Percentiles rank a stretch among this genome's conserved stretches.
Conservation (phyloP, 2,329 filamentous ascomycete genomes). For the Aspergillus thermomutatus region DNA sequence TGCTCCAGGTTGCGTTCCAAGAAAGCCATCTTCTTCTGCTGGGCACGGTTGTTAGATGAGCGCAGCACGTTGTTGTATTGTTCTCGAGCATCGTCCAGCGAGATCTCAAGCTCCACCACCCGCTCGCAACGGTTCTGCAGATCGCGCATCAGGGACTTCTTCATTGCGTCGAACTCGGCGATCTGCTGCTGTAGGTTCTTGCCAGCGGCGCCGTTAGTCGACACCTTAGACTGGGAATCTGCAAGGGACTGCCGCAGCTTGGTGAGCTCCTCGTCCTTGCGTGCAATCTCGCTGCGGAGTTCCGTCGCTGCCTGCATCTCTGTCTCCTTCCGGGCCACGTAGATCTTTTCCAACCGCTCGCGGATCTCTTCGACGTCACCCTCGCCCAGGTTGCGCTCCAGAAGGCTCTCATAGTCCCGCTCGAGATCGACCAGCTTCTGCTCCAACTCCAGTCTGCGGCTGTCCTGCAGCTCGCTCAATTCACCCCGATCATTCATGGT, state of each 20-base stretch:
- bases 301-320: constrained; percentile 72
- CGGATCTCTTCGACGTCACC: constrained; percentile 83
- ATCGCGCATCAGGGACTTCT: constrained; percentile 99
- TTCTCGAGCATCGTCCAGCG: constrained; percentile 92
- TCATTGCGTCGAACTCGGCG: constrained; percentile 98
- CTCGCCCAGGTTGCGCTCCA: constrained; percentile 74
- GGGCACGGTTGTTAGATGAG: constrained; percentile 94
- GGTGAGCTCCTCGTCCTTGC: constrained; percentile 77
- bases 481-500: constrained; percentile 69
- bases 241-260: constrained; percentile 78
- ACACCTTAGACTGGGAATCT: constrained; percentile 55
- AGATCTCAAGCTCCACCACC: constrained; percentile 97
- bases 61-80: constrained; percentile 98
- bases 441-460: constrained; percentile 70
- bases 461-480: constrained; percentile 62
- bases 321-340: constrained; percentile 69
- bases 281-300: constrained; percentile 69
- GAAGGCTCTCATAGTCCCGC: constrained; percentile 76
- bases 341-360: constrained; percentile 70
- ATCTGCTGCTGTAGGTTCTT: constrained; percentile 98
- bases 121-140: constrained; percentile 97
- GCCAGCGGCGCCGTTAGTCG: constrained; percentile 57
- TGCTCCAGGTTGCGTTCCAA: constrained; percentile 97
- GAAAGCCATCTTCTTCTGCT: constrained; percentile 99
- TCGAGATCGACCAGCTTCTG: constrained; percentile 70